Base-by-base conservation (phyloP, 768 basidiomycete species). In the Plicaturopsis crispa region DNA sequence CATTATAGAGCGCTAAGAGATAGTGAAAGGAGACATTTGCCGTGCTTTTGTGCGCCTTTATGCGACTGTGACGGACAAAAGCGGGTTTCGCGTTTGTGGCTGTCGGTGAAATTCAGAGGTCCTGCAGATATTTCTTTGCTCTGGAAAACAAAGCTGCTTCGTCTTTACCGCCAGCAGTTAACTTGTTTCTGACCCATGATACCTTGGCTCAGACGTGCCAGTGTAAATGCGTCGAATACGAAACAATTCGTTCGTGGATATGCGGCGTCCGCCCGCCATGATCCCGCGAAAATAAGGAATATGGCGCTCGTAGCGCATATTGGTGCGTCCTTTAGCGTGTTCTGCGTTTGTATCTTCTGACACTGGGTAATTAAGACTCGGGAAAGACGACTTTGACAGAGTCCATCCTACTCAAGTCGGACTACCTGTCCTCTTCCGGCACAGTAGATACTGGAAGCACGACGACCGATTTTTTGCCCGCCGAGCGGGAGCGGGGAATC, bases 261-360 rank as follows among this genome's bases (percentile, higher is more conserved):
- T n/a, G n/a, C n/a, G n/a, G n/a, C 59, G 14, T 45, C 36, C 5
- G 41, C 48, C 22, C 47, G 37, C 19, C 41, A 59, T 51, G 63
- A 69, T 31, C 46, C 66, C 3, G 57, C 60, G 4, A 55, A 66
- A 33, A 57, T 78, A 24, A 73, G 88, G 31, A 91, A 90, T 51
- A 80, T 91, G 56, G 88, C 88, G 12, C 68, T 91, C 2, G 84
- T 90, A n/a, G 88, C 88, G 31, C 88, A 91, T 53, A 89, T 91
- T 35, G 87, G 87, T 86, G 31, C 21, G 73, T n/a, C n/a, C 43
- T 6, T 42, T 17, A 6, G 20, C n/a, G 11, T 49, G 4, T 21
- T 22, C 18, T 23, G 24, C 34, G 38, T 45, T 45, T 36, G 20
- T 39, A 13, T 19, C 30, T 33, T 41, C 40, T 37, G 26, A 42